Base-by-base conservation (phyloP, 2,329 filamentous ascomycete genomes). In the Phialophora expanda region DNA sequence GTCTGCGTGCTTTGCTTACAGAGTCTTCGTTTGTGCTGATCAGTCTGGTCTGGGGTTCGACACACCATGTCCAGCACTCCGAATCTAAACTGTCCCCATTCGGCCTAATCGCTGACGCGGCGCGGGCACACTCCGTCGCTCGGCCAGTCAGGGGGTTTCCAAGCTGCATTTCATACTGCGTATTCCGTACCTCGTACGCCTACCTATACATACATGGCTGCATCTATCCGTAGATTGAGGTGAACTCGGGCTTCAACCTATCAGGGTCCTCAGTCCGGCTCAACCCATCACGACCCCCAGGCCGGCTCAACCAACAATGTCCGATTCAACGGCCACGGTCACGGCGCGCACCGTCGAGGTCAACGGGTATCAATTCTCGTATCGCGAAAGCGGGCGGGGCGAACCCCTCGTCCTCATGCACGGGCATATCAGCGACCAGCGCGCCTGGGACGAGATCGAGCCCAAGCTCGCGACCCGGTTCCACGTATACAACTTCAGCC, bases 351-450 rank as follows among this genome's bases (percentile, higher is more conserved):
- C 17, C 34, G 38, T 67, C 46, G 58, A 64, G 32, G 53, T 63
- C 48, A 68, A 68, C 53, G 66, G 59, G 14, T 20, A 28, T 17
- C 46, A 26, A 20, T 59, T 68, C 22, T 55, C 66, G 34, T 68
- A 68, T 32, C 66, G 60, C 22, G 56, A 68, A 30, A 54, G 48
- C 12, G 63, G 66, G 3, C 20, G 59, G 28, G 62, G 62, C 24
- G 66, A 68, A 28, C 66, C 66, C 14, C 51, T 68, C 22, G 59
- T 68, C n/a, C 56, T 68, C 14, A 28, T 68, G 7, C 66, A 68
- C 22, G 66, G 66, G 5, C 66, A 68, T 12, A 56, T 68, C 28
- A 65, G 62, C 51, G 66, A 68, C 28, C 48, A 59, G 20, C 62
- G 66, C 20, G 61, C 58, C 44, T 68, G 66, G 66, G 44, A 30